Conservation (phyloP, 1,284 basidiomycete genomes). For the Cutaneotrichosporon dermatis region DNA sequence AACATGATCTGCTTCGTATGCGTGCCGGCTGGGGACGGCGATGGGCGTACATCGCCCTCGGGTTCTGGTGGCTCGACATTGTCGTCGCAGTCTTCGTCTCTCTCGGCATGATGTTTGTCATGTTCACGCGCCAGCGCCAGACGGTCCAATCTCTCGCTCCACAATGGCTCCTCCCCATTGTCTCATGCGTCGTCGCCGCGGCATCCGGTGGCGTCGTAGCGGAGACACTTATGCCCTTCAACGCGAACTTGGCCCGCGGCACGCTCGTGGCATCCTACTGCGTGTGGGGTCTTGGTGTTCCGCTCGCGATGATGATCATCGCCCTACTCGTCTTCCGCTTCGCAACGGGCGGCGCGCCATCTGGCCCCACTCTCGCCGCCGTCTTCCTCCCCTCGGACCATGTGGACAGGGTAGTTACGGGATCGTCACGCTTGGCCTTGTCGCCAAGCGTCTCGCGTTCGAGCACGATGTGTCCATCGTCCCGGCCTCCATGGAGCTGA, state of each 20-base stretch:
- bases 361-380: constrained; percentile 56
- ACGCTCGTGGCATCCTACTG: constrained; percentile 55
- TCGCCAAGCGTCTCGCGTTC: constrained; percentile 52
- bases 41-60: constrained; percentile 64
- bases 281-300: constrained; percentile 50
- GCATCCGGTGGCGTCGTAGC: constrained; percentile 63
- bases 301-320: constrained; percentile 57
- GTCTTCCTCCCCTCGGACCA: constrained; percentile 57
- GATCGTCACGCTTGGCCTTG: constrained; percentile 55
- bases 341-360: constrained; percentile 43
- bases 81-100: constrained; percentile 58
- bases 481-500: constrained; percentile 42
- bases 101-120: constrained; percentile 62
- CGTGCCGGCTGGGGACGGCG: constrained; percentile 51
- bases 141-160: constrained; percentile 57
- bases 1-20: constrained; percentile 52
- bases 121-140: constrained; percentile 62
- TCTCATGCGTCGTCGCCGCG: constrained; percentile 64
- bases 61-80: constrained; percentile 68
- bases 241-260: constrained; percentile 55
- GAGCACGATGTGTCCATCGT: constrained; percentile 29
- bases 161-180: constrained; percentile 67
- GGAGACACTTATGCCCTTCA: constrained; percentile 52
- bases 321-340: constrained; percentile 57
- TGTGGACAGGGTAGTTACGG: constrained; percentile 62